These are phyloP conservation scores for Lipomyces lipofer DNA, from an alignment of 805 yeast species.

Conservation along the genomic window DNA sequence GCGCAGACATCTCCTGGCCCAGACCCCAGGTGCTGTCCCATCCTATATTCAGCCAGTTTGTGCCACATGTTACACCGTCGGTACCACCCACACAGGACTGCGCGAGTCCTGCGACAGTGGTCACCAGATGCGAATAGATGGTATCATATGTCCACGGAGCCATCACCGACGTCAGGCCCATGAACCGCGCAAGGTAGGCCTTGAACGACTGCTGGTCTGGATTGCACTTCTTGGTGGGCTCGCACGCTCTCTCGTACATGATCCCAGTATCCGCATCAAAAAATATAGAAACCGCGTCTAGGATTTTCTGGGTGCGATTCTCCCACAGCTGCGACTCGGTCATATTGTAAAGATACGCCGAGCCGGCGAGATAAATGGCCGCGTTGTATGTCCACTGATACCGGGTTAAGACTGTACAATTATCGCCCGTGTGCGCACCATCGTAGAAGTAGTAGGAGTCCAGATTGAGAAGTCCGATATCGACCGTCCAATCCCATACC, in stretches of 20 bases:
- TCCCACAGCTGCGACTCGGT: slow-evolving; percentile 71
- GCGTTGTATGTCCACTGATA: slow-evolving; percentile 88
- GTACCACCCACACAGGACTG: slow-evolving; percentile 80
- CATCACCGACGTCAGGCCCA: slow-evolving; percentile 72
- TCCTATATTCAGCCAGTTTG: slow-evolving; percentile 61
- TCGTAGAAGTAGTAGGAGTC: slow-evolving; percentile 51
- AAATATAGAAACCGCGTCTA: slow-evolving; percentile 59
- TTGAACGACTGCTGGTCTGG: slow-evolving; percentile 89
- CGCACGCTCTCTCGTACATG: slow-evolving; percentile 85
- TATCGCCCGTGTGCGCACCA: slow-evolving; percentile 45
- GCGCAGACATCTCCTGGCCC: slow-evolving; percentile 88
- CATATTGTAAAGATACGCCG: slow-evolving; percentile 74
- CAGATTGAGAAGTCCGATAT: slow-evolving; percentile 45
- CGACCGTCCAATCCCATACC: slow-evolving; percentile 70
- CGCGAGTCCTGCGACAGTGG: slow-evolving; percentile 67
- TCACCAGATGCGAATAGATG: slow-evolving; percentile 41
- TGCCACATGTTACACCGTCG: slow-evolving; percentile 88
- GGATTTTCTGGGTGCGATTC: slow-evolving; percentile 55
- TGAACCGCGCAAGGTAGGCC: slow-evolving; percentile 72
- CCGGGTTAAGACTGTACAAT: slow-evolving; percentile 60
- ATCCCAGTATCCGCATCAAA: slow-evolving; percentile 44
- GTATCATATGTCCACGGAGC: slow-evolving; percentile 53
- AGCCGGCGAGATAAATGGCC: slow-evolving; percentile 74
- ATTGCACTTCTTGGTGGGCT: slow-evolving; percentile 61
- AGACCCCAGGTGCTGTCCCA: slow-evolving; percentile 80